phyloP scores from a whole-genome alignment of 305 asterid genomes.

The Fraxinus dipetala region DNA sequence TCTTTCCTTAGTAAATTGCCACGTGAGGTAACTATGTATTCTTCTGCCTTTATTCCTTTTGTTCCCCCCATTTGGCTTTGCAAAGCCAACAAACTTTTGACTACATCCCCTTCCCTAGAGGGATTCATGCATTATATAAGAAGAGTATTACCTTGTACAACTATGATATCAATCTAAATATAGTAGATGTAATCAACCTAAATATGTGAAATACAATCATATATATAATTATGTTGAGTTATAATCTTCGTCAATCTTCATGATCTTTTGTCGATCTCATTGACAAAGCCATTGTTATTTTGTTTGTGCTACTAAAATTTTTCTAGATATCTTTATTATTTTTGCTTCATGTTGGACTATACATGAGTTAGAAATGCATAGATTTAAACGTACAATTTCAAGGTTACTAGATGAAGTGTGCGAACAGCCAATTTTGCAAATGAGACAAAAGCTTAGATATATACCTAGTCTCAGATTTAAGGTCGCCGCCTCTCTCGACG shows the following conservation, averaged over 20 bases:
- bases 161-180: no score
- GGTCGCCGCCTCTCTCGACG: background rate
- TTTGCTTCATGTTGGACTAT: background rate
- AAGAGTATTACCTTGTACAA: no score
- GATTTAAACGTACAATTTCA: background rate
- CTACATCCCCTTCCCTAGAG: no score
- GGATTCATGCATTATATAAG: no score
- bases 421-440: background rate
- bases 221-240: no score
- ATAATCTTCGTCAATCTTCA: no score
- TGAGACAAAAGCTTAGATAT: background rate
- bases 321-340: background rate
- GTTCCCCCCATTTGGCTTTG: background rate
- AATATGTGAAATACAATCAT: no score
- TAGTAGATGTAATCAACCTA: no score
- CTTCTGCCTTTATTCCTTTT: background rate
- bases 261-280: no score
- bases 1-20: constrained; percentile 67
- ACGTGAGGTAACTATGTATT: constrained; percentile 47
- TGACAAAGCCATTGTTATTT: background rate
- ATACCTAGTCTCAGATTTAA: background rate
- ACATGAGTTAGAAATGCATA: background rate
- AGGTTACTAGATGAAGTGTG: background rate
- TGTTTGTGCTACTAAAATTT: background rate
- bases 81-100: no score